These are phyloP conservation scores for Pistacia integerrima DNA, from an alignment of 345 rosid genomes.

Conservation along the genomic window DNA sequence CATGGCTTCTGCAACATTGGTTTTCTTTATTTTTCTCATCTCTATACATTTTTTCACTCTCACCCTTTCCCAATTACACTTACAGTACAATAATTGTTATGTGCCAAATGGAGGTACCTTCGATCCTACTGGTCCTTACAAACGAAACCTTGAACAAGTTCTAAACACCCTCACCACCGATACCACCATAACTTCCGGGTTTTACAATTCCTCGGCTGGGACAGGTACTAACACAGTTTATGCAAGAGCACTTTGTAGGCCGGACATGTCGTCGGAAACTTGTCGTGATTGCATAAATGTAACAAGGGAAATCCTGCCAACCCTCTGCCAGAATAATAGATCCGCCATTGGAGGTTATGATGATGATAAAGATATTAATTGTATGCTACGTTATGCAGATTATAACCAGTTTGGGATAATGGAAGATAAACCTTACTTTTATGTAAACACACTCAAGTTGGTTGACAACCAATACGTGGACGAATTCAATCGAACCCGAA, in stretches of 20 bases:
- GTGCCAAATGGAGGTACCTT: background rate
- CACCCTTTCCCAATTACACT: background rate
- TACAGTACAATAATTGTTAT: background rate
- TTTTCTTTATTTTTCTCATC: background rate
- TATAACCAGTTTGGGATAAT: background rate
- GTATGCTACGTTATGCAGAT: slow-evolving; percentile 5
- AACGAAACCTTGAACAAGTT: slow-evolving; percentile 1
- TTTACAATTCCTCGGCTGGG: slow-evolving; percentile 13
- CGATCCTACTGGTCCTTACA: background rate
- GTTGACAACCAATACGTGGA: background rate
- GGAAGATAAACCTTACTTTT: background rate
- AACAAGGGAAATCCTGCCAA: background rate
- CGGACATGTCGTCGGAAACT: slow-evolving; percentile 9
- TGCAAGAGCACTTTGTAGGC: slow-evolving; percentile 12
- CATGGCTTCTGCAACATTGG: background rate
- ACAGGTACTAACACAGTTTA: background rate
- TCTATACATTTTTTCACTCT: background rate
- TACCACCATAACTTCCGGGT: background rate
- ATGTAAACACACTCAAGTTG: background rate
- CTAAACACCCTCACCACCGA: background rate
- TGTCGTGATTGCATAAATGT: slow-evolving; percentile 7
- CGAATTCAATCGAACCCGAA: slow-evolving; percentile 21
- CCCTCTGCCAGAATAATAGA: background rate
- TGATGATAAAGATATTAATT: background rate
- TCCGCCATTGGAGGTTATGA: slow-evolving; percentile 10